Conservation (phyloP, 495 filamentous ascomycete genomes). For the Thermothielavioides terrestris region DNA sequence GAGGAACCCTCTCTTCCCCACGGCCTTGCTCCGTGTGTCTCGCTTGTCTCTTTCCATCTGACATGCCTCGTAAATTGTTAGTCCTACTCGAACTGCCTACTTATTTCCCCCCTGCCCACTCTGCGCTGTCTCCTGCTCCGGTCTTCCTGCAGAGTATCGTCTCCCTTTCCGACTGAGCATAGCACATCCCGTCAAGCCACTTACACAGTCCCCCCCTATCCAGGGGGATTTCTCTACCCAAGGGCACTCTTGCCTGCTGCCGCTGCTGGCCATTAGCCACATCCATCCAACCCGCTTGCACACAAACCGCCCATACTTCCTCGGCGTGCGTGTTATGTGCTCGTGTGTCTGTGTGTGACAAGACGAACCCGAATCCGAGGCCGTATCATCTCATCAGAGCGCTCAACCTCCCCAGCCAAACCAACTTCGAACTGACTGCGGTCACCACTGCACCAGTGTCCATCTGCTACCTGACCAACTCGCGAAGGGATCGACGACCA, state of each 20-base stretch:
- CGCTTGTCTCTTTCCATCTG: background rate
- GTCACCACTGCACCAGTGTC: background rate
- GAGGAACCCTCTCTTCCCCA: too few species aligned
- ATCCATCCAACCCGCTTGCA: background rate
- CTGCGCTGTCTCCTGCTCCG: background rate
- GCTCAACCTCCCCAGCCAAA: background rate
- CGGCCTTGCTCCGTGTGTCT: too few species aligned
- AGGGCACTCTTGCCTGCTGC: slow-evolving; percentile 10
- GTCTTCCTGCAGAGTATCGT: background rate
- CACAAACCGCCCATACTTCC: background rate
- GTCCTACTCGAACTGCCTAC: slow-evolving; percentile 7
- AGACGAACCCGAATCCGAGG: background rate
- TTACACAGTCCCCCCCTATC: slow-evolving; percentile 19
- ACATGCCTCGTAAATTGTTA: slow-evolving; percentile 10
- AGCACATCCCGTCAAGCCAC: slow-evolving; percentile 4
- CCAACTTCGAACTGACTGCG: background rate
- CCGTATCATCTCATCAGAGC: too few species aligned
- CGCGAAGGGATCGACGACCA: slow-evolving; percentile 12
- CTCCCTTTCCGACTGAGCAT: slow-evolving; percentile 1
- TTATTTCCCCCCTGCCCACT: background rate
- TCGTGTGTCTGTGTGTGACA: slow-evolving; percentile 3
- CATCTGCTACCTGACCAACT: background rate
- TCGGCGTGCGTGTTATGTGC: background rate
- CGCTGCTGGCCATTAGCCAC: background rate
- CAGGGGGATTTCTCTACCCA: slow-evolving; percentile 18